Base-by-base conservation (phyloP, 306 rosid genomes). In the Castanea sativa region DNA sequence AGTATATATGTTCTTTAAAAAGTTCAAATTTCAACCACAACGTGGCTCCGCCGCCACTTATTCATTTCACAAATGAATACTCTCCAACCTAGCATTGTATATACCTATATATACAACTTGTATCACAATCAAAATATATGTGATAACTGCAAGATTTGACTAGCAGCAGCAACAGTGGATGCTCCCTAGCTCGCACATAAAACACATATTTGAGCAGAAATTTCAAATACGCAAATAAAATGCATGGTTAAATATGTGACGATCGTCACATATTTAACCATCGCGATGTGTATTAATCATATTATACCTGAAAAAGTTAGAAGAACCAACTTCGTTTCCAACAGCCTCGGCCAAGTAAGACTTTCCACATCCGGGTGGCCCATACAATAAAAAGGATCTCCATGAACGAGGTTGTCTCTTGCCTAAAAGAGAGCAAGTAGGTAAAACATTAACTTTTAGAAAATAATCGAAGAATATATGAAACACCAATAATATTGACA, bases 341-440 rank as follows among this genome's bases (percentile, higher is more conserved):
- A 96, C 99, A 35, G 99, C 99, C 88, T 96, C 93, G 72, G 99
- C 99, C 89, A 96, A 85, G 86, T 96, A 96, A 29, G 99, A 96
- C 88, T 90, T 96, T 61, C 99, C 99, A 7, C 98, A 93, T 82
- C 99, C 99, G 58, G 99, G 99, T 21, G 98, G 99, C 57, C 99
- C 99, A 57, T 91, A 96, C 84, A 96, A 85, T 45, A 96, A 82
- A 84, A 96, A 93, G 3, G 99, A 98, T 77, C 98, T 88, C 99
- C 99, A 96, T 16, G 45, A 38, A 38, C 45, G 45, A 1, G 99
- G 98, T 68, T 89, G 96, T 87, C 99, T 88, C 90, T 96, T 93
- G 58, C 96, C 99, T 96, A 75, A 75, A 78, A 59, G 74, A 68
- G 55, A 69, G 45, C 45, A 38, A 52, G 3, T 5, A 2, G 73